These are phyloP conservation scores for Mortierella sp. DNA, from an alignment of 371 early-diverging fungal genomes.

Conservation along the genomic window DNA sequence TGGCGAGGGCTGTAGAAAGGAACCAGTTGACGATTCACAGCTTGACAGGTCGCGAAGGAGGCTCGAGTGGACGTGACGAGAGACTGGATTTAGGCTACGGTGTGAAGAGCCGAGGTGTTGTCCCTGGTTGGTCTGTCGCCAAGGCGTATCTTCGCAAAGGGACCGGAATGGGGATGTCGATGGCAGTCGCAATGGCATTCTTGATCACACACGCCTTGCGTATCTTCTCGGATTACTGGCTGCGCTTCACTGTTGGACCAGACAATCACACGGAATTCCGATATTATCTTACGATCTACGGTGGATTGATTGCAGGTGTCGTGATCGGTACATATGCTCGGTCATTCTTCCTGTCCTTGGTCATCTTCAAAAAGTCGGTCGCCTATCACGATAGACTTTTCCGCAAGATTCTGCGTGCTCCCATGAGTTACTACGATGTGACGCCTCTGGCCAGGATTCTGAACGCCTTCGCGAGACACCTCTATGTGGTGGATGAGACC, in stretches of 20 bases:
- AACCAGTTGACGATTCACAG: constrained; percentile 79
- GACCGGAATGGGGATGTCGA: constrained; percentile 34
- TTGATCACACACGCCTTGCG: constrained; percentile 43
- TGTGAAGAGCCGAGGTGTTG: constrained; percentile 41
- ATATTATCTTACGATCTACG: constrained; percentile 60
- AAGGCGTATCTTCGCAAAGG: constrained; percentile 50
- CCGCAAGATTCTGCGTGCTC: constrained; percentile 65
- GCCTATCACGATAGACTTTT: constrained; percentile 65
- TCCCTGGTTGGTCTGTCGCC: constrained; percentile 57
- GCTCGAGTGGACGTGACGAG: constrained; percentile 31
- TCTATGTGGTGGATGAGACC: constrained; percentile 75
- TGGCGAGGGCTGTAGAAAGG: constrained; percentile 70
- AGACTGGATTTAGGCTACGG: constrained; percentile 46
- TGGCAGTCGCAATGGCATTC: constrained; percentile 31
- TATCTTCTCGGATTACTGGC: constrained; percentile 55
- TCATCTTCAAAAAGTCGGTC: constrained; percentile 55
- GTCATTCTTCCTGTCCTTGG: constrained; percentile 56
- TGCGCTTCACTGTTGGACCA: constrained; percentile 25
- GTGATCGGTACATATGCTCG: constrained; percentile 59
- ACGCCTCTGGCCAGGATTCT: constrained; percentile 83
- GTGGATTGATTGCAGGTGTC: constrained; percentile 54
- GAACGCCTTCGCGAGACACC: constrained; percentile 79
- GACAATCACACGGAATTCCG: constrained; percentile 25
- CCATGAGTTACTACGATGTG: constrained; percentile 82
- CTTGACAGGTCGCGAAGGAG: constrained; percentile 55